Evolutionary conservation across 2,329 filamentous ascomycete species (phyloP), one percentile per base, ranked within the genome.

Genomic region (Metarhizium anisopliae): DNA sequence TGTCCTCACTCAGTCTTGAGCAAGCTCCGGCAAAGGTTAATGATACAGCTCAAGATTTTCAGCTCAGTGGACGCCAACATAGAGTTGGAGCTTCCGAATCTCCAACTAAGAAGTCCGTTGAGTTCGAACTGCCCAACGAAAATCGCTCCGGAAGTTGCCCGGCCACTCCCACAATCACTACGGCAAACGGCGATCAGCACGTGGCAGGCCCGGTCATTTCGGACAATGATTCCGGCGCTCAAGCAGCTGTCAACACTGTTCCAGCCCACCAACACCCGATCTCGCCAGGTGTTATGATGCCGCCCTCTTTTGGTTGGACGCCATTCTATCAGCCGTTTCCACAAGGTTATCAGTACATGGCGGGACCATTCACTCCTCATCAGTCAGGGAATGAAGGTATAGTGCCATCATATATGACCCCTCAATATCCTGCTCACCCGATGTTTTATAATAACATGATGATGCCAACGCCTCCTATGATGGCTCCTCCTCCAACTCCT

Each of bases 81-180:
- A 6, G 8, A 14, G 10, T 5, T 49, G 20, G 25, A 30, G 42
- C 16, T 25, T 10, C 13, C n/a, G 45, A 11, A 2, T 35, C 51
- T 0, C 32, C 50, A 13, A 52, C 14, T 45, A 56, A 58, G 11
- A 60, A 61, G 53, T 50, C 54, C 1, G 59, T 59, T 13, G 56
- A 59, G 16, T 58, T 59, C 13, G 50, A 59, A 6, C 36, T 59
- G 13, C 47, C 54, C 45, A 51, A 52, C 13, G 29, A 20, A 20
- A 16, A 35, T 16, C 29, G 30, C 13, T 42, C 51, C 3, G 45
- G 13, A 16, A 25, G 2, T 45, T 25, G 42, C 7, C 45, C 45
- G 45, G 10, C 20, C 13, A 30, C 45, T 49, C 45, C 45, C 13
- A 29, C 25, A 49, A 3, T 13, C 14, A 11, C 7, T 4, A 11